Evolutionary conservation across 2,329 filamentous ascomycete genomes (phyloP), one percentile per base, ranked within the genome.

Genomic region (Colletotrichum tropicicola): DNA sequence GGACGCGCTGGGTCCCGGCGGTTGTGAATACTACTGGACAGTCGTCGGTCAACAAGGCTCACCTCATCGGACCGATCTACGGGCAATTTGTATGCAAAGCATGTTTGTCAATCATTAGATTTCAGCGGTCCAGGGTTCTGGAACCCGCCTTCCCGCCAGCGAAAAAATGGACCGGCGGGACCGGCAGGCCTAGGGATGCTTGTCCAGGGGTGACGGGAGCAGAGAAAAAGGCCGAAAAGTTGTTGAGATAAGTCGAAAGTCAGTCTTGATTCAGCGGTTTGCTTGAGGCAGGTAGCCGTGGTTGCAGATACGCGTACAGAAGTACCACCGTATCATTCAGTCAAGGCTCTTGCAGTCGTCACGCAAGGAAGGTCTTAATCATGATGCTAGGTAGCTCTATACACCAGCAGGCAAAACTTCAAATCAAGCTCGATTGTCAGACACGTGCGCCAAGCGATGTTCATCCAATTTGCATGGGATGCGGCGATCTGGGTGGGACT

Each of bases 21-120:
- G 54, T 57, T 23, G 10, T 5, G 15, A 37, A 48, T 6, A 23
- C 27, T 17, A 57, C 48, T 57, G 54, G 54, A 9, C 23, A n/a
- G 10, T 28, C 13, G 23, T 15, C 15, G 21, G 12, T 15, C 23
- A 17, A 6, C 15, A 17, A 52, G 39, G 3, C 3, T 13, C 32
- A 25, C 25, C 13, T 57, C 28, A 49, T 57, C 54, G 43, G 43
- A 28, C 54, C 43, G 54, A 57, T 39, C 43, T 23, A 57, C 30
- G 21, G 43, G 43, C 21, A 57, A n/a, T 45, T 35, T 28, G 6
- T 41, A 19, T n/a, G 19, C 12, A n/a, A 25, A 17, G 17, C 28
- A 28, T 39, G 41, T 30, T 57, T 57, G 27, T 48, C 43, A 48
- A 35, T 12, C 12, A 13, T 35, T 3, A 13, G 32, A 35, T 35